Percentiles rank a stretch among this genome's conserved stretches.
Conservation (phyloP, 805 yeast species). For the Komagataella kurtzmanii region DNA sequence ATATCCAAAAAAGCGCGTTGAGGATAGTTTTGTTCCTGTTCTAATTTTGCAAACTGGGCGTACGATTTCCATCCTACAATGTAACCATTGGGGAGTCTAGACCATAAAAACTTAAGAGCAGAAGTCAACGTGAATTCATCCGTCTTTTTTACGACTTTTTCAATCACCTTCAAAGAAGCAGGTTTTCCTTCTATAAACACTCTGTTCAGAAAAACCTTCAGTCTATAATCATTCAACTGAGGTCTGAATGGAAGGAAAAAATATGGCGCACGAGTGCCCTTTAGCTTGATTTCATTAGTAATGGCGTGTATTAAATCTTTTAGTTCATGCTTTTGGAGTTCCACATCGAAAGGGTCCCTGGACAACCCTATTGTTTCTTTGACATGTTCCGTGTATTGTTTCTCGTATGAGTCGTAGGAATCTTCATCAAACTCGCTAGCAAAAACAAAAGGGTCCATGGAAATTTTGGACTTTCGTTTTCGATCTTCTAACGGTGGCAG, state of each 20-base stretch:
- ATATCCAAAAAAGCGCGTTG: slow-evolving; percentile 62
- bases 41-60: slow-evolving; percentile 50
- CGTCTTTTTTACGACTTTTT: slow-evolving; percentile 29
- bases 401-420: background rate
- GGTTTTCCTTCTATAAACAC: slow-evolving; percentile 49
- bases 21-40: slow-evolving; percentile 53
- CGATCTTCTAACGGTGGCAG: background rate
- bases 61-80: slow-evolving; percentile 83
- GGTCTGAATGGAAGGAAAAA: slow-evolving; percentile 70
- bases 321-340: slow-evolving; percentile 51
- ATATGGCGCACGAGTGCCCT: slow-evolving; percentile 63
- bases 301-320: slow-evolving; percentile 56
- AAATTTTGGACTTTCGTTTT: background rate
- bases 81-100: slow-evolving; percentile 67
- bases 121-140: slow-evolving; percentile 65
- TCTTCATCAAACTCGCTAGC: background rate
- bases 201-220: slow-evolving; percentile 40
- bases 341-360: slow-evolving; percentile 12
- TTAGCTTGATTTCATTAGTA: slow-evolving; percentile 57
- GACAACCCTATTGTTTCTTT: background rate
- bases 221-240: slow-evolving; percentile 43
- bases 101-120: slow-evolving; percentile 76
- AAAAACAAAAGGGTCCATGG: background rate
- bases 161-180: slow-evolving; percentile 23
- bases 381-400: background rate